phyloP scores from a whole-genome alignment of 1,139 yeast genomes.

The Pichia sp. region DNA sequence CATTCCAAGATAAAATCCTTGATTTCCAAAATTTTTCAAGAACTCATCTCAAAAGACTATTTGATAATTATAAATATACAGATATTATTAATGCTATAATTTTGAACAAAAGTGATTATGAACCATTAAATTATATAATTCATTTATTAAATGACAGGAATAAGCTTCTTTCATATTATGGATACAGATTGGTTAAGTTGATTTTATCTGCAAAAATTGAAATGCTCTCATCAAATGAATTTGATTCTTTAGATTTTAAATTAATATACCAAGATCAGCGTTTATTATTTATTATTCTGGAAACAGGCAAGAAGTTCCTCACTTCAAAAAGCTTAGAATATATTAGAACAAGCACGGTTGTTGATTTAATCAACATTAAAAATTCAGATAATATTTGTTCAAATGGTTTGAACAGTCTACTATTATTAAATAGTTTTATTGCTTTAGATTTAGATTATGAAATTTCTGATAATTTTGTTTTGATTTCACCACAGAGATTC shows the following conservation, averaged over 20 bases:
- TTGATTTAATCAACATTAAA: constrained; percentile 56
- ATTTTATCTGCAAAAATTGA: constrained; percentile 25
- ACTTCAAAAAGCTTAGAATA: constrained; percentile 38
- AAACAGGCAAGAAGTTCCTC: constrained; percentile 35
- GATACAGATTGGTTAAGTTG: constrained; percentile 22
- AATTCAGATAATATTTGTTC: constrained; percentile 34
- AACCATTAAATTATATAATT: neutral
- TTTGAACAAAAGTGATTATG: neutral
- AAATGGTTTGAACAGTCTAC: constrained; percentile 41
- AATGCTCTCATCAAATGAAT: constrained; percentile 7
- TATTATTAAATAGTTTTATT: constrained; percentile 46
- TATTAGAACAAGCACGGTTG: constrained; percentile 54
- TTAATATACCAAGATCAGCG: constrained; percentile 29
- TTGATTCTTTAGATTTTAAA: constrained; percentile 15
- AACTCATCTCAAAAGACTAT: neutral
- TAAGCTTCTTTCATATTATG: constrained; percentile 18
- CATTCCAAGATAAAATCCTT: constrained; percentile 6
- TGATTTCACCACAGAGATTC: constrained; percentile 54
- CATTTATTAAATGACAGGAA: neutral
- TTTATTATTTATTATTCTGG: constrained; percentile 35
- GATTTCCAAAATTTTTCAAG: constrained; percentile 7
- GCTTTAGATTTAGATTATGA: constrained; percentile 30
- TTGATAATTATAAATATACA: neutral
- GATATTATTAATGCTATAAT: neutral
- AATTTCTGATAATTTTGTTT: constrained; percentile 26